These are phyloP conservation scores for Aspergillus jensenii DNA, from an alignment of 2,329 filamentous ascomycete species.

Conservation along the genomic window DNA sequence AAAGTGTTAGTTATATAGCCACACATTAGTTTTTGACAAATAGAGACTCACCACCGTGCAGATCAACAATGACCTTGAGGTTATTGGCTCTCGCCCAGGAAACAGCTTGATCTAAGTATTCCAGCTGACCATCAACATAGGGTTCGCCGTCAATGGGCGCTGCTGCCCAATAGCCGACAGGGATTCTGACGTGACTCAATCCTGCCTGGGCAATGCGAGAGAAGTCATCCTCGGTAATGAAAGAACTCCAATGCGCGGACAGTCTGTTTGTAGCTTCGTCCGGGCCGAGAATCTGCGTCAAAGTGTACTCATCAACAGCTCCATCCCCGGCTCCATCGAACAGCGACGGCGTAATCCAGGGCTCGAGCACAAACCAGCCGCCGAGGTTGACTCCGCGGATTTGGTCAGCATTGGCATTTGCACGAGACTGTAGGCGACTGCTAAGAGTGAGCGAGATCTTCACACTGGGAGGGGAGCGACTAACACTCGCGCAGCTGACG, in stretches of 20 bases:
- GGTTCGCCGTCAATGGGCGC: constrained; percentile 55
- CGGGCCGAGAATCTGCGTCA: constrained; percentile 51
- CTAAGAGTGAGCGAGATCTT: constrained; percentile 5
- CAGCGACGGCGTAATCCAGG: constrained; percentile 64
- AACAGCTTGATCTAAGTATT: constrained; percentile 58
- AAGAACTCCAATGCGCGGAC: constrained; percentile 59
- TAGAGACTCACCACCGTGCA: constrained; percentile 60
- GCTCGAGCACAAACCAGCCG: constrained; percentile 65
- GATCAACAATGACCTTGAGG: constrained; percentile 65
- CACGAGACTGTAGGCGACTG: constrained; percentile 28
- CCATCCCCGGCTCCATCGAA: constrained; percentile 51
- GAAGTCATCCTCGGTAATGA: constrained; percentile 58
- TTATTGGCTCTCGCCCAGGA: constrained; percentile 58
- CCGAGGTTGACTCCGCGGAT: constrained; percentile 66
- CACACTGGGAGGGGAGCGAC: constrained; percentile 10
- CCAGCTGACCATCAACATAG: constrained; percentile 62
- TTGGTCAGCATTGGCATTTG: constrained; percentile 48
- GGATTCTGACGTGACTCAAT: constrained; percentile 65
- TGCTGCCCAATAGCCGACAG: constrained; percentile 66
- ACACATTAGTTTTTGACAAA: not conserved
- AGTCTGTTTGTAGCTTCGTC: constrained; percentile 50
- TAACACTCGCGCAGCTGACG: constrained; percentile 27
- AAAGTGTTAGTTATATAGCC: constrained; percentile 3
- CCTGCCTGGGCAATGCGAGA: constrained; percentile 55
- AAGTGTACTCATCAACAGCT: constrained; percentile 60